Conservation (phyloP, 331 rosid genomes). For the Malus hybrid region DNA sequence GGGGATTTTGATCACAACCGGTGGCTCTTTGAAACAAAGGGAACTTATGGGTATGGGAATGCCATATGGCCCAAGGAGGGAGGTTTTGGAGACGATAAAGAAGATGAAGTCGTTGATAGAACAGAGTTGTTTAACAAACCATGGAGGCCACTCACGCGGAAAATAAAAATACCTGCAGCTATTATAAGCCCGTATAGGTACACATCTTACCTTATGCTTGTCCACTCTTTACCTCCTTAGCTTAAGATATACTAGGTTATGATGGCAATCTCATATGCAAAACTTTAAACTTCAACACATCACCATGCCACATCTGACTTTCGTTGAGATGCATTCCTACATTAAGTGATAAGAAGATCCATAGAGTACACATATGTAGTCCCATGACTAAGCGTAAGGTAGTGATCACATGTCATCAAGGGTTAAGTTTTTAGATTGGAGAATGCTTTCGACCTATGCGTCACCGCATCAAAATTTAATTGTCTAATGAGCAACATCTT, state of each 20-base stretch:
- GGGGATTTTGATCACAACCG: slow-evolving; percentile 51
- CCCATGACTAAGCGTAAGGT: too few relatives aligned
- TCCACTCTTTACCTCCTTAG: neutral
- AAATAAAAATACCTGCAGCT: slow-evolving; percentile 55
- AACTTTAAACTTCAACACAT: neutral
- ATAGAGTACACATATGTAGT: neutral
- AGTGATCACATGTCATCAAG: neutral
- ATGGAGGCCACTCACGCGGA: slow-evolving; percentile 63
- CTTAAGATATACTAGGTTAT: neutral
- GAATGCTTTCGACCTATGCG: neutral
- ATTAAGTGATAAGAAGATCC: neutral
- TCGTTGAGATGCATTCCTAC: neutral
- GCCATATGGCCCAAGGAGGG: slow-evolving; percentile 76
- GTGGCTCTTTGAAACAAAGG: slow-evolving; percentile 66
- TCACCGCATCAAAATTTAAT: neutral
- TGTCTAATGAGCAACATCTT: neutral
- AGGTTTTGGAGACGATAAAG: slow-evolving; percentile 31
- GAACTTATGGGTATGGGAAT: slow-evolving; percentile 74
- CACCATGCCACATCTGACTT: neutral
- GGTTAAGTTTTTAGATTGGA: neutral
- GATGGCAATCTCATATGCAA: neutral
- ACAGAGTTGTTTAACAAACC: slow-evolving; percentile 46
- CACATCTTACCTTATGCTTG: neutral
- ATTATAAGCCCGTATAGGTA: slow-evolving; percentile 73
- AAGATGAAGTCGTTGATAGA: slow-evolving; percentile 48